These are phyloP conservation scores for Onygenales sp. DNA, from an alignment of 2,329 filamentous ascomycete genomes.

Conservation along the genomic window DNA sequence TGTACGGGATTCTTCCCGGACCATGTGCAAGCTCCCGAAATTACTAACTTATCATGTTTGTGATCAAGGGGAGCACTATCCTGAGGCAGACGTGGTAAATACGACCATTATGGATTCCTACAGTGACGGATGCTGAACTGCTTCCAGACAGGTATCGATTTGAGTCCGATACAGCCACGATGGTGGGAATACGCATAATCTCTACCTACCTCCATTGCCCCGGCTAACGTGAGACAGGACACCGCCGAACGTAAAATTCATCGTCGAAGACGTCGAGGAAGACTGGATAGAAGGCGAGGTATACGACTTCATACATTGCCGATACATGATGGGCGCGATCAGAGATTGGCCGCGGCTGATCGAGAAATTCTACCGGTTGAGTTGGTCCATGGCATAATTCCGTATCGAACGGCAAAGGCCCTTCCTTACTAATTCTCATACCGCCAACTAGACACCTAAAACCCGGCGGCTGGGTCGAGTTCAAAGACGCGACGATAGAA, in stretches of 20 bases:
- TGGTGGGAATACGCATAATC: not conserved
- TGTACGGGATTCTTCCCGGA: constrained; percentile 4
- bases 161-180: constrained; percentile 5
- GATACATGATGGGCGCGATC: constrained; percentile 43
- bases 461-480: constrained; percentile 28
- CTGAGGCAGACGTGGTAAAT: constrained; percentile 7
- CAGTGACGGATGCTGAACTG: not conserved
- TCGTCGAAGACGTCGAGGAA: constrained; percentile 53
- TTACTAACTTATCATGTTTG: not conserved
- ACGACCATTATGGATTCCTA: constrained; percentile 7
- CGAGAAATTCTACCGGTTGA: constrained; percentile 35
- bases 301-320: constrained; percentile 48
- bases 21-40: not conserved
- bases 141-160: constrained; percentile 2
- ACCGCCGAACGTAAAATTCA: constrained; percentile 51
- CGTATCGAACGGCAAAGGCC: no score
- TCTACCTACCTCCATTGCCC: constrained; percentile 14
- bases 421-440: not conserved
- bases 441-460: constrained; percentile 6
- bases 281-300: constrained; percentile 45
- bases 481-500: constrained; percentile 20
- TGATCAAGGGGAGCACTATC: constrained; percentile 14
- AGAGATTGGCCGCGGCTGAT: constrained; percentile 44
- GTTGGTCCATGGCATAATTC: not conserved
- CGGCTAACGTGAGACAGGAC: constrained; percentile 27